These are phyloP conservation scores for Blastomyces gilchristii DNA, from an alignment of 2,329 filamentous ascomycete species.

Conservation along the genomic window DNA sequence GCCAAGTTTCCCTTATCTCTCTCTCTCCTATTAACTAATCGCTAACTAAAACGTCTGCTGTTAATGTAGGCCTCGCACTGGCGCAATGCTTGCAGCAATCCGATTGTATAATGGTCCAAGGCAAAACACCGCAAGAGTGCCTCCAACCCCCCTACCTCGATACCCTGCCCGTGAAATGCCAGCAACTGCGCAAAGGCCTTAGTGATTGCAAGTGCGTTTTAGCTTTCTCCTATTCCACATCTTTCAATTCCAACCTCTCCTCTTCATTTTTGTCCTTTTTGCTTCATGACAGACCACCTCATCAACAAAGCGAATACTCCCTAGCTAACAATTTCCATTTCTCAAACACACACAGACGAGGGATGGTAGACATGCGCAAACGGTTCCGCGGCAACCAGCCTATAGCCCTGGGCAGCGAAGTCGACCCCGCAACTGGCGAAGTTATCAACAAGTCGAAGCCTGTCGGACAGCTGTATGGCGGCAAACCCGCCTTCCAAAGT, in stretches of 20 bases:
- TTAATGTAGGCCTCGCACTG: conserved; percentile 64
- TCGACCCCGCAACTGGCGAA: conserved; percentile 34
- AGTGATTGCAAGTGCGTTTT: conserved; percentile 67
- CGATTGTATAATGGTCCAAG: conserved; percentile 90
- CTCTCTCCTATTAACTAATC: not conserved
- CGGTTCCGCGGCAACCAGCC: conserved; percentile 91
- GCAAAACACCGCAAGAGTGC: conserved; percentile 78
- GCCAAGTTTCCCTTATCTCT: not conserved
- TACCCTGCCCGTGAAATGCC: conserved; percentile 74
- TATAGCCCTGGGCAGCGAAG: conserved; percentile 56
- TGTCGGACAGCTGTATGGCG: conserved; percentile 67
- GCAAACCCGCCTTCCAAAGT: conserved; percentile 59
- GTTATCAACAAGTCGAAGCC: conserved; percentile 21
- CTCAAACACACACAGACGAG: conserved; percentile 43
- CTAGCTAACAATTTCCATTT: not conserved
- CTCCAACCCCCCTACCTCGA: conserved; percentile 72
- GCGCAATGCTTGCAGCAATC: conserved; percentile 92
- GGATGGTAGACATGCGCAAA: conserved; percentile 97
- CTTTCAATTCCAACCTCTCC: not conserved
- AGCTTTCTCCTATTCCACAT: not conserved
- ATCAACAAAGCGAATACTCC: too few relatives aligned
- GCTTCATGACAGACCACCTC: not conserved
- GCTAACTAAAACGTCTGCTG: conserved; percentile 7
- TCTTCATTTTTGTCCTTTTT: not conserved
- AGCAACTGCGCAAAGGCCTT: conserved; percentile 85